Evolutionary conservation across 2,329 filamentous ascomycete genomes (phyloP).

Genomic region (Alternaria metachromatica): DNA sequence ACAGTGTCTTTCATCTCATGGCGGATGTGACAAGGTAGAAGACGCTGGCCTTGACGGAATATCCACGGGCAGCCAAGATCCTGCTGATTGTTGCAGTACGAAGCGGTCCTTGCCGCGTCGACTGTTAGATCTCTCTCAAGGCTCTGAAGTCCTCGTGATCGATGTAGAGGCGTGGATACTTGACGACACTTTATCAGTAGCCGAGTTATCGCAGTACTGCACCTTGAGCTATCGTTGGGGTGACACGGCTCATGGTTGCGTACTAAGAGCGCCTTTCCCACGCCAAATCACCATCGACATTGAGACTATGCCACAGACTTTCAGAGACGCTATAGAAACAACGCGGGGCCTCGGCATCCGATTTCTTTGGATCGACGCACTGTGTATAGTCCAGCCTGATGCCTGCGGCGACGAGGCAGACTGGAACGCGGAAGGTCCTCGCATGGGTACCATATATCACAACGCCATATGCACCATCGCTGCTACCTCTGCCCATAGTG

Average conservation of each 20-base stretch:
- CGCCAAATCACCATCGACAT: neutral
- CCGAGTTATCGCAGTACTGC: neutral
- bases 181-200: neutral
- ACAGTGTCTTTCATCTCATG: neutral
- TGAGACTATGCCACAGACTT: neutral
- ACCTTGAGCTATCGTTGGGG: constrained; percentile 3
- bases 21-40: neutral
- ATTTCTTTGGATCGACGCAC: constrained; percentile 14
- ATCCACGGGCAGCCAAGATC: no score
- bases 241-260: neutral
- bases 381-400: constrained; percentile 7
- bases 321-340: constrained; percentile 1
- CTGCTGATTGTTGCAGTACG: neutral
- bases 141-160: neutral
- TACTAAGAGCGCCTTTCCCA: neutral
- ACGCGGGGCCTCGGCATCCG: neutral
- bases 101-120: neutral
- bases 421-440: neutral
- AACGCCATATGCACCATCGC: neutral
- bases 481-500: neutral
- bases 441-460: constrained; percentile 3
- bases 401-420: neutral
- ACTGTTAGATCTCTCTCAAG: neutral
- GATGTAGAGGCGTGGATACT: neutral
- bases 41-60: neutral